phyloP scores from a whole-genome alignment of 495 filamentous ascomycete genomes.

The Penicillium arizonense region DNA sequence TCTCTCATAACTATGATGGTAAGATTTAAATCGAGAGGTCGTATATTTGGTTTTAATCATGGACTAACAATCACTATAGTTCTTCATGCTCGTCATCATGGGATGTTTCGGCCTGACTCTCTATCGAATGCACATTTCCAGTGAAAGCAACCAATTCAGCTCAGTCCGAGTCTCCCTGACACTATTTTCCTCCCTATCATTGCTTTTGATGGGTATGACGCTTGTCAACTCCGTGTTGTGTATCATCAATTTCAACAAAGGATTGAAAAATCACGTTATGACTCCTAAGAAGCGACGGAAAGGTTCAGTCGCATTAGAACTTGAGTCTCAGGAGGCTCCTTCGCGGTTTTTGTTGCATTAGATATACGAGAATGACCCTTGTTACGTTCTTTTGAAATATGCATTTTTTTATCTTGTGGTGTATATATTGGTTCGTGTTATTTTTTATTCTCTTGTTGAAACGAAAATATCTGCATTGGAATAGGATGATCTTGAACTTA shows the following conservation, averaged over 20 bases:
- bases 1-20: constrained; percentile 14
- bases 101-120: constrained; percentile 10
- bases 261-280: constrained; percentile 14
- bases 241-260: constrained; percentile 22
- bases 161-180: constrained; percentile 17
- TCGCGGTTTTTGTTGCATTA: constrained; percentile 5
- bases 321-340: constrained; percentile 1
- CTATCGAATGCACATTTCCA: neutral
- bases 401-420: neutral
- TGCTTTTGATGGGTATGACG: constrained; percentile 11
- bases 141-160: neutral
- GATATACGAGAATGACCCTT: neutral
- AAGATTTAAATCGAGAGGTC: neutral
- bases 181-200: constrained; percentile 13
- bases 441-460: too few relatives aligned
- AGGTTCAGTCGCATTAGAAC: neutral
- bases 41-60: neutral
- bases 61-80: constrained; percentile 8
- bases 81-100: constrained; percentile 12
- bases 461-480: neutral
- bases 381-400: neutral
- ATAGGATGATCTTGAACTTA: neutral
- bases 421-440: neutral
- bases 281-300: constrained; percentile 1
- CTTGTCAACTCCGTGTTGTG: constrained; percentile 17